phyloP scores from a whole-genome alignment of 768 basidiomycete genomes.

The Rhodotorula babjevae region DNA sequence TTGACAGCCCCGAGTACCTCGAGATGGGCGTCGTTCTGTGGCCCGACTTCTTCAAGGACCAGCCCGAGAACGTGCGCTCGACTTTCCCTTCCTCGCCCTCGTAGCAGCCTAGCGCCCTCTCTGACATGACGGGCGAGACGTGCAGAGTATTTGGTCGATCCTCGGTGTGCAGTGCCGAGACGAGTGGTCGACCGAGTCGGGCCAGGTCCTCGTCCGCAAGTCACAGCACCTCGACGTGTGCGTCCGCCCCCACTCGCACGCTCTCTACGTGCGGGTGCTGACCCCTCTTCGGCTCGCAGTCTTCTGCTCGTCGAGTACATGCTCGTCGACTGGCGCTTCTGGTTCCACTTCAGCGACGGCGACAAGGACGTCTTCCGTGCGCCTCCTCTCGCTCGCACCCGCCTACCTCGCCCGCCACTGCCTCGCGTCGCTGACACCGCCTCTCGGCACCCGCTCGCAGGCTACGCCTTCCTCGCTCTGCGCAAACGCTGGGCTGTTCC shows the following conservation, averaged over 20 bases:
- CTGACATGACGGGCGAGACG: neutral
- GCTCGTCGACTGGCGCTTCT: slow-evolving; percentile 48
- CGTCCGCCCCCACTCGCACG: slow-evolving; percentile 8
- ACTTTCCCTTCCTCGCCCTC: neutral
- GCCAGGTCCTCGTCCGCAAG: slow-evolving; percentile 52
- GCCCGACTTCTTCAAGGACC: slow-evolving; percentile 52
- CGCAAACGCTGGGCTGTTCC: slow-evolving; percentile 53
- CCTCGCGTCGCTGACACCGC: neutral
- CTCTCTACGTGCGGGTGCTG: no score
- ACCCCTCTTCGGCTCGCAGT: neutral
- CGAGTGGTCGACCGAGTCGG: slow-evolving; percentile 53
- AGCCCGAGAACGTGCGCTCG: slow-evolving; percentile 28
- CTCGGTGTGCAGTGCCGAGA: slow-evolving; percentile 51
- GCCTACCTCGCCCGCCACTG: neutral
- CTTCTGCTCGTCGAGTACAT: slow-evolving; percentile 44
- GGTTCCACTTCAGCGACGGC: slow-evolving; percentile 51
- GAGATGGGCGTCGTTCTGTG: slow-evolving; percentile 47
- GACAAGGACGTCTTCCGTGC: slow-evolving; percentile 50
- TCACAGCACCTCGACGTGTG: slow-evolving; percentile 49
- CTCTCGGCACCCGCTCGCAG: slow-evolving; percentile 1
- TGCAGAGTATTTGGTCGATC: slow-evolving; percentile 47
- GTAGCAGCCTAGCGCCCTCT: neutral
- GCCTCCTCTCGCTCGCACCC: neutral
- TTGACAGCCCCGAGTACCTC: slow-evolving; percentile 48
- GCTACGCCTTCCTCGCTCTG: slow-evolving; percentile 49